phyloP scores from a whole-genome alignment of 106 monocot genomes.

The Apostasia ramifera region DNA sequence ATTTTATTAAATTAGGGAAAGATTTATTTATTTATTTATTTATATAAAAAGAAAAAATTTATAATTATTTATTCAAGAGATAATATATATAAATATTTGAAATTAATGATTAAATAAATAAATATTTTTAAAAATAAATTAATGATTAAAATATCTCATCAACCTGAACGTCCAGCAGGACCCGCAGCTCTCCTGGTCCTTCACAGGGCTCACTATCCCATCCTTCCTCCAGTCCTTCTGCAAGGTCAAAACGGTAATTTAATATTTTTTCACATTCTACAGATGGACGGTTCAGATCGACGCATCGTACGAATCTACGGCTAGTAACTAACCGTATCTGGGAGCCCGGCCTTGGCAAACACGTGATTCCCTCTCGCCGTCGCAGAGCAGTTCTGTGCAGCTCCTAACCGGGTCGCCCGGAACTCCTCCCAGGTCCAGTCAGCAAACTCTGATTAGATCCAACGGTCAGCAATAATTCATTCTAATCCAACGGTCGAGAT shows the following conservation, averaged over 20 bases:
- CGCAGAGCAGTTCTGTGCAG: constrained; percentile 86
- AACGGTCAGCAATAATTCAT: background rate
- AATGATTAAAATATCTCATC: no score
- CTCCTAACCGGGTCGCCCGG: constrained; percentile 47
- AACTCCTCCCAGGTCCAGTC: constrained; percentile 95
- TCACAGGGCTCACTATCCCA: constrained; percentile 91
- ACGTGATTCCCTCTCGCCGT: constrained; percentile 65
- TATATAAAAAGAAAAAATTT: no score
- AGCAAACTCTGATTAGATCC: constrained; percentile 39
- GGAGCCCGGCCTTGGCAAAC: constrained; percentile 42
- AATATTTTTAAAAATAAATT: no score
- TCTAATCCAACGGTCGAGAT: background rate
- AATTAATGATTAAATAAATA: no score
- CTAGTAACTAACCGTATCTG: constrained; percentile 32
- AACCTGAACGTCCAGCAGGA: constrained; percentile 99
- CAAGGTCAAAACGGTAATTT: constrained; percentile 15
- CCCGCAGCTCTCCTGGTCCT: constrained; percentile 78
- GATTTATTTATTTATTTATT: no score
- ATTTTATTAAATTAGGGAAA: no score
- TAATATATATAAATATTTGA: no score
- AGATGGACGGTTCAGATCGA: background rate
- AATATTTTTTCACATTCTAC: background rate
- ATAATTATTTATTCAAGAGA: no score
- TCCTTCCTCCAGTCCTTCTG: constrained; percentile 97
- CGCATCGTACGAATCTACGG: background rate